phyloP scores from a whole-genome alignment of 2,329 filamentous ascomycete genomes.

The Aureobasidium sp. region DNA sequence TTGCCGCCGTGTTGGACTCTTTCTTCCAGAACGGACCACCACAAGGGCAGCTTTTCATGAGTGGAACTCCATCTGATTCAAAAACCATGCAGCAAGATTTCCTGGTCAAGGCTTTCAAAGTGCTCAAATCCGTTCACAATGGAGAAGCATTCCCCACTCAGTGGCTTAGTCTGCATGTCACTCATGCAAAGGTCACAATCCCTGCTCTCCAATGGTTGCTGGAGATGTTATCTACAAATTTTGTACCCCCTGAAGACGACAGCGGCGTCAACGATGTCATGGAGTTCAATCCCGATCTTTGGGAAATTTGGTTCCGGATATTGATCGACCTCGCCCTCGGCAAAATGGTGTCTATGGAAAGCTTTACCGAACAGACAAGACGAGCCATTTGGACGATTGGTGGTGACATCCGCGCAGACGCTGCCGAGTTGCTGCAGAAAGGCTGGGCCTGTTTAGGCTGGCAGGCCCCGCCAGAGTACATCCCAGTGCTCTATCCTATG shows the following conservation, averaged over 20 bases:
- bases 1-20: conserved; percentile 78
- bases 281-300: conserved; percentile 82
- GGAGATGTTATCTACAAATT: conserved; percentile 69
- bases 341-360: conserved; percentile 81
- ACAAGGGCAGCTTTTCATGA: neutral
- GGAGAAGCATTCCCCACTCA: conserved; percentile 81
- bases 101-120: conserved; percentile 48
- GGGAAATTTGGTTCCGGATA: conserved; percentile 88
- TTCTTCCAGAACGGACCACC: conserved; percentile 48
- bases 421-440: conserved; percentile 72
- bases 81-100: neutral
- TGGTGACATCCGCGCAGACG: conserved; percentile 86
- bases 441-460: conserved; percentile 97
- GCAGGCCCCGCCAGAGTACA: conserved; percentile 79
- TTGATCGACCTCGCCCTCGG: conserved; percentile 84
- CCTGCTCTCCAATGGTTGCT: conserved; percentile 13
- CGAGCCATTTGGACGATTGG: conserved; percentile 98
- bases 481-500: conserved; percentile 60
- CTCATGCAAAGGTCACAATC: conserved; percentile 21
- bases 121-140: conserved; percentile 80
- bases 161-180: conserved; percentile 87
- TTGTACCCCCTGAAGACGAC: conserved; percentile 79
- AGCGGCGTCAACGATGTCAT: conserved; percentile 49
- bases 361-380: conserved; percentile 93
- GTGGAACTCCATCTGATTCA: neutral